These are phyloP conservation scores for Colletotrichum musicola DNA, from an alignment of 2,329 filamentous ascomycete species.

Conservation along the genomic window DNA sequence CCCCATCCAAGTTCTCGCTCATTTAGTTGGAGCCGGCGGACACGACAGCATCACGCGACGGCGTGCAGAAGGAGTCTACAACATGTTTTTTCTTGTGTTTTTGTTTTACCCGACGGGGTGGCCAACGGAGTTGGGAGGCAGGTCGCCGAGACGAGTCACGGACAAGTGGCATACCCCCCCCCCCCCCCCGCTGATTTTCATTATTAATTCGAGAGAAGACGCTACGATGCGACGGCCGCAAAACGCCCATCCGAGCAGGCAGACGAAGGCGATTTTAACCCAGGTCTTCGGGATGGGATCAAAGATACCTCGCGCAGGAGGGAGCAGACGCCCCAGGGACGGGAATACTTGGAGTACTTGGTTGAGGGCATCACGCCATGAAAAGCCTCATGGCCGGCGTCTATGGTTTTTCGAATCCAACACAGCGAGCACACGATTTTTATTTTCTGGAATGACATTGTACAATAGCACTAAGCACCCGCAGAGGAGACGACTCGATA, in stretches of 20 bases:
- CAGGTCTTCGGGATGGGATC: slow-evolving; percentile 23
- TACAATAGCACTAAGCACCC: slow-evolving; percentile 29
- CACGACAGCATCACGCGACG: neutral
- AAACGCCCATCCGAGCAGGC: slow-evolving; percentile 22
- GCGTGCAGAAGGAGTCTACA: too few species aligned
- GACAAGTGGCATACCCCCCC: slow-evolving; percentile 8
- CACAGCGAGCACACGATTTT: slow-evolving; percentile 33
- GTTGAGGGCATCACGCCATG: slow-evolving; percentile 35
- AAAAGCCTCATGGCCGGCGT: slow-evolving; percentile 34
- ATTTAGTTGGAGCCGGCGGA: slow-evolving; percentile 20
- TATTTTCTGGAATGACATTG: slow-evolving; percentile 34
- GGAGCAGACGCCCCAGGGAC: neutral
- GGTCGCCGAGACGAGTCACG: slow-evolving; percentile 13
- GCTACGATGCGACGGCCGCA: slow-evolving; percentile 31
- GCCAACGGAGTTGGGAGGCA: neutral
- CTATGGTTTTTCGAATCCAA: slow-evolving; percentile 29
- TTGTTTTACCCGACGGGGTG: too few species aligned
- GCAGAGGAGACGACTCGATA: slow-evolving; percentile 17
- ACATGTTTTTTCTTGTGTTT: too few species aligned
- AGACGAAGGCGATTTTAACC: slow-evolving; percentile 23
- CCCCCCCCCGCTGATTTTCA: neutral
- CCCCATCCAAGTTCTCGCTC: slow-evolving; percentile 35
- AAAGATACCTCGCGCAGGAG: slow-evolving; percentile 28
- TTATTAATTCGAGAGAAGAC: slow-evolving; percentile 28
- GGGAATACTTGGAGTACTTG: slow-evolving; percentile 32